Conservation (phyloP, 148 eudicot species). For the Cornus kousa region DNA sequence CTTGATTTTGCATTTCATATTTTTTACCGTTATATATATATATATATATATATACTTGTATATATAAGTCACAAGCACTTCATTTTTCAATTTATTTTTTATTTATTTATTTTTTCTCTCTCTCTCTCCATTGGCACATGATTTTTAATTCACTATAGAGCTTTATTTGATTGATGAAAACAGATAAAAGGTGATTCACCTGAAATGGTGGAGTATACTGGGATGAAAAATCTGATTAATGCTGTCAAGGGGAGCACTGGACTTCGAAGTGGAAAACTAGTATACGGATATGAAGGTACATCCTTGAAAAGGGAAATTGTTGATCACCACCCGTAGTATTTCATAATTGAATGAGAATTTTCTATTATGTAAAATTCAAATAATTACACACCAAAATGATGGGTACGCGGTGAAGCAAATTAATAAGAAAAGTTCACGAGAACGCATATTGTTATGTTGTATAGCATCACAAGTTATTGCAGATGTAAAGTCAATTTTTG, state of each 20-base stretch:
- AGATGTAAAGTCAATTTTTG: not conserved
- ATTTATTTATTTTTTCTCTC: no score
- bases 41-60: no score
- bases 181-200: slow-evolving; percentile 99
- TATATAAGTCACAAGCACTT: no score
- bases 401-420: not conserved
- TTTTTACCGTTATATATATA: no score
- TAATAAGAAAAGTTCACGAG: no score
- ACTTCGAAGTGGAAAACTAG: slow-evolving; percentile 61
- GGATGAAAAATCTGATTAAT: slow-evolving; percentile 86
- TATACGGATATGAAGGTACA: slow-evolving; percentile 90
- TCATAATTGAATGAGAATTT: not conserved
- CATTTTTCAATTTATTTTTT: not conserved
- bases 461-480: not conserved
- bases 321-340: not conserved
- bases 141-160: not conserved
- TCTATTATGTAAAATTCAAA: not conserved
- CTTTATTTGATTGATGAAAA: slow-evolving; percentile 27
- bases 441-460: not conserved
- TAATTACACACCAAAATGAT: not conserved
- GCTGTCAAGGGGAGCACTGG: slow-evolving; percentile 65
- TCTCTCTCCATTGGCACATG: not conserved
- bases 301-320: not conserved
- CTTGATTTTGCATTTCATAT: slow-evolving; percentile 8
- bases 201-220: slow-evolving; percentile 84